Evolutionary conservation across 208 protist species (phyloP).

Genomic region (Novymonas esmeraldas): DNA sequence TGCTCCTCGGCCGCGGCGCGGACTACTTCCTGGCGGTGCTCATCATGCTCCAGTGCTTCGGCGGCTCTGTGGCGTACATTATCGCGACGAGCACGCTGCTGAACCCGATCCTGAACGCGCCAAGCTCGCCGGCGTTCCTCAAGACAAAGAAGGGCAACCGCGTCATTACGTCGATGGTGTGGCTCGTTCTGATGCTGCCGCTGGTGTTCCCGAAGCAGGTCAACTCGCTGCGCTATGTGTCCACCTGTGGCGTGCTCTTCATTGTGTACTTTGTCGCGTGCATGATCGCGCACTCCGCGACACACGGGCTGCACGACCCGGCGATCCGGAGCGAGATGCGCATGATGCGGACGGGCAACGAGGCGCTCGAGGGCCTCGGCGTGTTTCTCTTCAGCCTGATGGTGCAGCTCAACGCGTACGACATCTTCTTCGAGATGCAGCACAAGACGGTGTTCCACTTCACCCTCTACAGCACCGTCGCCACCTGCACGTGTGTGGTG

Average conservation of each 20-base stretch:
- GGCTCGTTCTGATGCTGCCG: slow-evolving; percentile 65
- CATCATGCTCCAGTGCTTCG: slow-evolving; percentile 54
- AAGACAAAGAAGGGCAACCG: slow-evolving; percentile 40
- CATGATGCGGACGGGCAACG: slow-evolving; percentile 37
- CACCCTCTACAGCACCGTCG: slow-evolving; percentile 36
- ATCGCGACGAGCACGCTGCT: slow-evolving; percentile 56
- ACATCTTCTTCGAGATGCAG: slow-evolving; percentile 60
- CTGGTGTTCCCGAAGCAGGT: slow-evolving; percentile 64
- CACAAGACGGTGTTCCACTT: slow-evolving; percentile 43
- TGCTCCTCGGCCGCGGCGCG: slow-evolving; percentile 48
- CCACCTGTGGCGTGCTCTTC: slow-evolving; percentile 50
- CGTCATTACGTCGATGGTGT: slow-evolving; percentile 48
- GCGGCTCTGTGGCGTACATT: slow-evolving; percentile 61
- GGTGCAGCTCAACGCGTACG: slow-evolving; percentile 47
- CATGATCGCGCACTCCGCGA: slow-evolving; percentile 51
- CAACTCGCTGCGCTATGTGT: slow-evolving; percentile 76
- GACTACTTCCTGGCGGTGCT: slow-evolving; percentile 57
- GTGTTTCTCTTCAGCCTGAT: slow-evolving; percentile 53
- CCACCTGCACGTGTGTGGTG: slow-evolving; percentile 41
- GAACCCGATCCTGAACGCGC: slow-evolving; percentile 31
- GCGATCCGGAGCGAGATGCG: slow-evolving; percentile 37
- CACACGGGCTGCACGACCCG: slow-evolving; percentile 34
- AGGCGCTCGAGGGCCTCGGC: slow-evolving; percentile 51
- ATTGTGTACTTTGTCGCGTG: slow-evolving; percentile 69
- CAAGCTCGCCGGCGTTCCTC: slow-evolving; percentile 35